Base-by-base conservation (phyloP, 2,329 filamentous ascomycete species). In the Chaetomiaceae sp. region DNA sequence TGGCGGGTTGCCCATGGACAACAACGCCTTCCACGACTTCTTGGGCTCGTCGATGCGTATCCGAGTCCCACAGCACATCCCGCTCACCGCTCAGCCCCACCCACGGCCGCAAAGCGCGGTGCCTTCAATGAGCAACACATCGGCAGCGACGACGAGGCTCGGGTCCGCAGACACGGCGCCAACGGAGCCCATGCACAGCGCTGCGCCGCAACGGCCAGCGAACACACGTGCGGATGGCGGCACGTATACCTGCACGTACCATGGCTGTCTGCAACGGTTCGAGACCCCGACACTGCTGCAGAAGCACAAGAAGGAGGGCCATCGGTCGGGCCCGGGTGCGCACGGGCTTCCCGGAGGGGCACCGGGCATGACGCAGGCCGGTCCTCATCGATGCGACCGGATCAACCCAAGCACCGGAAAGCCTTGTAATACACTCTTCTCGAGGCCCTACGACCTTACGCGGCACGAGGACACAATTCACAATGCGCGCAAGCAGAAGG, bases 381-480 rank as follows among this genome's bases (percentile, higher is more conserved):
- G 94, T 0, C 94, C 94, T 29, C 94, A 97, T 74, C 86, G 86
- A 63, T 99, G 94, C 70, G 88, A 91, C 65, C 84, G 91, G 61
- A 89, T 92, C 72, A 97, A 97, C 70, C 92, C 92, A 1, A 92
- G 89, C 59, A 97, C 94, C 0, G 89, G 90, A 58, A 96, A 96
- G 73, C 87, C 90, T 0, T 97, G 94, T 79, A 92, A 89, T 67
- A 95, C 90, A 0, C 78, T 96, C 49, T 97, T 99, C 71, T 96
- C 92, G 1, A 79, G 94, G 18, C 94, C 94, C 1, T 99, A 99
- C 75, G 94, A 99, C 70, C 78, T 99, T 48, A 99, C 94, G 0
- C 81, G 94, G 20, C 94, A 99, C 67, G 94, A 99, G 69, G 92
- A 96, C 61, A 97, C 94, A 0, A 97, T 97, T 59, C 94, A 97